Percentiles rank a stretch among this genome's conserved stretches.
Evolutionary conservation across 108 stramenopile species (phyloP).

Genomic region (Pseudonitzschia delicatissima): DNA sequence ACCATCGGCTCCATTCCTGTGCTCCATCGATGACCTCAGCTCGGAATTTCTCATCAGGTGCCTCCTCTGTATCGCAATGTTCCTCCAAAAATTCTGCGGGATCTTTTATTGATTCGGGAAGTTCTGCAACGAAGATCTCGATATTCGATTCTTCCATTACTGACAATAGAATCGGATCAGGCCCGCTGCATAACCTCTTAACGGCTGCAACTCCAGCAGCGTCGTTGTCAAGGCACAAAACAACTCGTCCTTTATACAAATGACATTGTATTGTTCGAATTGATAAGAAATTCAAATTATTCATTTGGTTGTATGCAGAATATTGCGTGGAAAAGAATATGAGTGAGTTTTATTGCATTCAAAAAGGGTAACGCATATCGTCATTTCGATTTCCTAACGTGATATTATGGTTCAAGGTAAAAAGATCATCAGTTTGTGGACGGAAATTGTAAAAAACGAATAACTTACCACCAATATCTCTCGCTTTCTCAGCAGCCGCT

Average conservation of each 20-base stretch:
- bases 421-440: no score
- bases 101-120: constrained; percentile 73
- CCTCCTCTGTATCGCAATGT: constrained; percentile 21
- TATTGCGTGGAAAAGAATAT: no score
- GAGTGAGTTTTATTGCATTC: neutral
- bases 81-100: constrained; percentile 77
- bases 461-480: constrained; percentile 39
- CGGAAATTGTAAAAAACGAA: neutral
- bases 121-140: constrained; percentile 59
- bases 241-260: constrained; percentile 48
- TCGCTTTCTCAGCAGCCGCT: constrained; percentile 43
- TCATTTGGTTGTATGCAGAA: no score
- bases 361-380: neutral
- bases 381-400: neutral
- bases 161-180: constrained; percentile 43
- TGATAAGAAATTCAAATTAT: no score
- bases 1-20: constrained; percentile 72
- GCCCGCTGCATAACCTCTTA: constrained; percentile 59
- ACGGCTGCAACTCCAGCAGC: constrained; percentile 80
- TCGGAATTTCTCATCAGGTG: constrained; percentile 38
- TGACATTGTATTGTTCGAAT: no score
- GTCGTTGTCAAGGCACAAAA: constrained; percentile 89
- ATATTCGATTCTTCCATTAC: constrained; percentile 41
- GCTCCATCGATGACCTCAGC: constrained; percentile 47
- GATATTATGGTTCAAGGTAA: neutral